phyloP scores from a whole-genome alignment of 129 eudicot species.

The Flaveria bidentis region DNA sequence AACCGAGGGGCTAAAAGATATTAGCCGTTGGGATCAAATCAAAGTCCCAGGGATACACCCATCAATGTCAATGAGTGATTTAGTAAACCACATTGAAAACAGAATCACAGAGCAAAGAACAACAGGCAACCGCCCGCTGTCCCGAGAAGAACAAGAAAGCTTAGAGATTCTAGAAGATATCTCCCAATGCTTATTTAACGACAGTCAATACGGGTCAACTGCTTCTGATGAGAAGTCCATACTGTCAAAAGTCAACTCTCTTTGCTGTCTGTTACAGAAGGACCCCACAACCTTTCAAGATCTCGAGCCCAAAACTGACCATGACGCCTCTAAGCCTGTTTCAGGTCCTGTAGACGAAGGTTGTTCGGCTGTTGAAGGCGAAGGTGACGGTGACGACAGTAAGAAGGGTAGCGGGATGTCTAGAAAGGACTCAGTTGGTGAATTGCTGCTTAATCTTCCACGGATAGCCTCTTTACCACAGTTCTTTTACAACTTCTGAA shows the following conservation, averaged over 20 bases:
- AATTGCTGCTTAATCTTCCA: conserved; percentile 78
- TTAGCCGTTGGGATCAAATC: conserved; percentile 43
- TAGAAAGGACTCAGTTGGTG: conserved; percentile 86
- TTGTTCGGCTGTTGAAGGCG: not conserved
- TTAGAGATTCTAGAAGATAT: conserved; percentile 60
- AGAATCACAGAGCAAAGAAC: conserved; percentile 52
- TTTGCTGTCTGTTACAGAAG: conserved; percentile 76
- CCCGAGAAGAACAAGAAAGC: conserved; percentile 48
- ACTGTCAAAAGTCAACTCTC: conserved; percentile 81
- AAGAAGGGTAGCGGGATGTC: conserved; percentile 54
- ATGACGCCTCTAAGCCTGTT: conserved; percentile 19
- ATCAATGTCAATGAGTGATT: conserved; percentile 73
- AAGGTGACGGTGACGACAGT: conserved; percentile 7
- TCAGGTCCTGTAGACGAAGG: conserved; percentile 22
- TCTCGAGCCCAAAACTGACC: conserved; percentile 16
- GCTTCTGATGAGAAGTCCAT: conserved; percentile 67
- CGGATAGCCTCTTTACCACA: conserved; percentile 84
- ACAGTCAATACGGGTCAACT: conserved; percentile 34
- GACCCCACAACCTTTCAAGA: conserved; percentile 48
- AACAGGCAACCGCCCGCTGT: conserved; percentile 41
- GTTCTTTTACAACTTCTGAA: conserved; percentile 59
- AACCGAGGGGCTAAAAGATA: conserved; percentile 23
- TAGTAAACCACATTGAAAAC: conserved; percentile 59
- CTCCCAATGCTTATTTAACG: conserved; percentile 49
- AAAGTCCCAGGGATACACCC: conserved; percentile 56